A percentile compares a stretch with the other conserved stretches of the same genome.
Conservation (phyloP, 2,329 filamentous ascomycete genomes). For the Aspergillus uvarum region DNA sequence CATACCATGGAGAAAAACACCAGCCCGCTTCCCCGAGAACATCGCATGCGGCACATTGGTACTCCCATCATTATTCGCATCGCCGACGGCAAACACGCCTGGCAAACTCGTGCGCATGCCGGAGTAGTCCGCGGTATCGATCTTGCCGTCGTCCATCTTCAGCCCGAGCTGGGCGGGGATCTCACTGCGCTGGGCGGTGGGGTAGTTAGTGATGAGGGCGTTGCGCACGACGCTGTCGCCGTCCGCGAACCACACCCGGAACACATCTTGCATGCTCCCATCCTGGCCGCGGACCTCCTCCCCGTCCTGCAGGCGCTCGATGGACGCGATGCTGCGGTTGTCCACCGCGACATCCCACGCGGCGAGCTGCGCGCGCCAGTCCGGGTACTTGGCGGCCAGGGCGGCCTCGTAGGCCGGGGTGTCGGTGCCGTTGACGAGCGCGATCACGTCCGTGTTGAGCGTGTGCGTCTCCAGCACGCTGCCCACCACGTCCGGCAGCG, state of each 20-base stretch:
- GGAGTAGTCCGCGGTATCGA: constrained; percentile 44
- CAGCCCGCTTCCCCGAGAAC: constrained; percentile 58
- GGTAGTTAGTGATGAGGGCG: constrained; percentile 55
- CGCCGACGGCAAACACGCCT: constrained; percentile 60
- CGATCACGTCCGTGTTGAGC: constrained; percentile 56
- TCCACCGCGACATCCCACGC: too few species aligned
- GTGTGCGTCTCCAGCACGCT: constrained; percentile 55
- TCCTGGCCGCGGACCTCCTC: too few species aligned
- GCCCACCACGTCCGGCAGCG: constrained; percentile 46
- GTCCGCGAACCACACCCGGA: constrained; percentile 54
- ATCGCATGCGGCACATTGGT: constrained; percentile 64
- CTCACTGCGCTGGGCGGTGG: constrained; percentile 49
- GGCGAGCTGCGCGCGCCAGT: constrained; percentile 53
- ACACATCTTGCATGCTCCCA: constrained; percentile 52
- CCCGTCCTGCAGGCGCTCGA: constrained; percentile 49
- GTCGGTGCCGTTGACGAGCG: constrained; percentile 61
- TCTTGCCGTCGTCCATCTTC: constrained; percentile 44
- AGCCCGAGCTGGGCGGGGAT: constrained; percentile 57
- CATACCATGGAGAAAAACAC: constrained; percentile 59
- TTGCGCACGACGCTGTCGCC: constrained; percentile 49
- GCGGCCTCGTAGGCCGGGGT: constrained; percentile 45
- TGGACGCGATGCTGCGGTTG: constrained; percentile 48
- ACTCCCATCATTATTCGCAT: constrained; percentile 59
- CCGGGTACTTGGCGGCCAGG: constrained; percentile 43
- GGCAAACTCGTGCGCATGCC: constrained; percentile 53